Base-by-base conservation (phyloP, 768 basidiomycete genomes). In the Pisolithus marmoratus region DNA sequence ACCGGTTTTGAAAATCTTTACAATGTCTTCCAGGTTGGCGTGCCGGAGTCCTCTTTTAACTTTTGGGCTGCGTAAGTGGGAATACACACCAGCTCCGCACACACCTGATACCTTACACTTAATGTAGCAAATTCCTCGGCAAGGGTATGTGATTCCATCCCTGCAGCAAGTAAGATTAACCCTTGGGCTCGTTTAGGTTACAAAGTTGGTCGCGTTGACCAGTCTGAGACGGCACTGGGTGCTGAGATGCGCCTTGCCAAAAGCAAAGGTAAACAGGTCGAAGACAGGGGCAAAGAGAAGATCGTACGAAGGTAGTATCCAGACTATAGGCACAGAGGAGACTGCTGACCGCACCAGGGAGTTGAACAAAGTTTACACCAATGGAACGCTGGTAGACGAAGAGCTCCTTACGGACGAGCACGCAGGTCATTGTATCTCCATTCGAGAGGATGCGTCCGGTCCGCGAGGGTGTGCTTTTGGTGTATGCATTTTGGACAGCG, bases 151-250 rank as follows among this genome's bases (percentile, higher is more conserved):
- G 29, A 47, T 7, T n/a, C 37, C 17, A 14, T 46, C 38, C n/a
- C 6, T 31, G 37, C 17, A 27, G 14, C 34, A 34, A 40, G 11
- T 29, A 31, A 44, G 22, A 27, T 26, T 17, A 29, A 38, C 20
- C 29, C 24, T 15, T 59, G 15, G 43, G 8, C 3, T 36, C 2
- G 8, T 9, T 8, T 23, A 87, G 90, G 91, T 0, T 88, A 94
- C 71, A 94, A 94, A 69, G 91, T 99, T 48, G 96, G 96, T 7
- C 85, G 90, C 12, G 96, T 99, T 17, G 95, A 97, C 63, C 96
- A 99, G 68, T 83, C 87, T 1, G 96, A 99, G 72, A 99, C 96
- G 0, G 94, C 94, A 0, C 84, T 99, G 11, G 96, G 95, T 22
- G 92, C 91, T 20, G 95, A 98, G 68, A 95, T 98, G 90, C 86